Conservation (phyloP, 805 yeast genomes). For the Jamesozyma spencerorum region DNA sequence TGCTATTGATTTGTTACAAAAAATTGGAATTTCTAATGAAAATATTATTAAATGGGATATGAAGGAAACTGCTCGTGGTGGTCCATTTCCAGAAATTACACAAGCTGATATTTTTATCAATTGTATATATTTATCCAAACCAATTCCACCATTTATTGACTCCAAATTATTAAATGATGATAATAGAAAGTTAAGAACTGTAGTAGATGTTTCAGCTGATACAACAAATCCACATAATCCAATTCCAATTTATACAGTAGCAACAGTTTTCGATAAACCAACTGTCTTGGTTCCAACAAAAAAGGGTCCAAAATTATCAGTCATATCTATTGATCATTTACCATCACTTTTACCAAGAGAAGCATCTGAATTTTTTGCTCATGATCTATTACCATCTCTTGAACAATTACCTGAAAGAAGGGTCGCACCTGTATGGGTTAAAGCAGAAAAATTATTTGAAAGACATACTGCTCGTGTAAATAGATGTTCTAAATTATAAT, state of each 20-base stretch:
- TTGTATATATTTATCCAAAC: conserved; percentile 88
- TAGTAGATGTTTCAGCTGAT: conserved; percentile 97
- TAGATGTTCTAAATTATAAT: conserved; percentile 37
- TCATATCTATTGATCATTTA: conserved; percentile 90
- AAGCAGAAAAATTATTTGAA: conserved; percentile 75
- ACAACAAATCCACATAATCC: conserved; percentile 98
- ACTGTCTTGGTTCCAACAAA: conserved; percentile 76
- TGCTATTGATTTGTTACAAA: conserved; percentile 73
- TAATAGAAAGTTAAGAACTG: conserved; percentile 74
- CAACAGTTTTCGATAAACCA: conserved; percentile 86
- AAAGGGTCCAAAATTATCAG: conserved; percentile 79
- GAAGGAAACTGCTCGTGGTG: conserved; percentile 92
- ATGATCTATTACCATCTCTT: conserved; percentile 82
- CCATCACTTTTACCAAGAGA: conserved; percentile 96
- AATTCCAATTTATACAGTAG: conserved; percentile 82
- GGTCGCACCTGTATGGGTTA: conserved; percentile 82
- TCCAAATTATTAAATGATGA: conserved; percentile 53
- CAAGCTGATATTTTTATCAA: conserved; percentile 82
- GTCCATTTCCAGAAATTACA: conserved; percentile 91
- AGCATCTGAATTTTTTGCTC: conserved; percentile 84
- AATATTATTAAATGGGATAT: conserved; percentile 92
- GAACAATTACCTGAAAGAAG: conserved; percentile 75
- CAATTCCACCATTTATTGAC: conserved; percentile 87
- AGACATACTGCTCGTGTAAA: conserved; percentile 71
- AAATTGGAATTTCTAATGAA: conserved; percentile 79